Evolutionary conservation across 2,329 filamentous ascomycete genomes (phyloP).

Genomic region (Colletotrichum euphorbiae): DNA sequence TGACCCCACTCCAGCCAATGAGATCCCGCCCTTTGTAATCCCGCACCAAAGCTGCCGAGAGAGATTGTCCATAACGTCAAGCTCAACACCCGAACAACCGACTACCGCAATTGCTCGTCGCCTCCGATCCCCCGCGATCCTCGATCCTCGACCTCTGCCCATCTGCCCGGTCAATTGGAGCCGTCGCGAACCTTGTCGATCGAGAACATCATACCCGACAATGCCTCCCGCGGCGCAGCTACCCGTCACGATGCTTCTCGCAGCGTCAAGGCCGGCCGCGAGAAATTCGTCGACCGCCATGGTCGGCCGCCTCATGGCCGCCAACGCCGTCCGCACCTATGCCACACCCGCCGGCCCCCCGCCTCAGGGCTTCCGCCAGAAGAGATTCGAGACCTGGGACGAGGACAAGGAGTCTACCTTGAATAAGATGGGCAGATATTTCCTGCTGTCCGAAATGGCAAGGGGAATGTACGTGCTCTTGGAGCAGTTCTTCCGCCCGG

Average conservation of each 20-base stretch:
- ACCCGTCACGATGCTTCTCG: slow-evolving; percentile 38
- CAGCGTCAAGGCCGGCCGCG: slow-evolving; percentile 35
- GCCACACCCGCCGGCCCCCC: slow-evolving; percentile 83
- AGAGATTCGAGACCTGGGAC: slow-evolving; percentile 81
- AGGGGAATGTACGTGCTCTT: slow-evolving; percentile 97
- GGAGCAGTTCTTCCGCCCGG: slow-evolving; percentile 98
- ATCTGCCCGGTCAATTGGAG: slow-evolving; percentile 37
- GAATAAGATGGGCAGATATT: slow-evolving; percentile 91
- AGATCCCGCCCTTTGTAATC: slow-evolving; percentile 42
- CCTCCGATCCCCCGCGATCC: slow-evolving; percentile 15
- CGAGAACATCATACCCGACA: slow-evolving; percentile 26
- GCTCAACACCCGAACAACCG: slow-evolving; percentile 32
- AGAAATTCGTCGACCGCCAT: slow-evolving; percentile 31
- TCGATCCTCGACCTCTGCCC: slow-evolving; percentile 21
- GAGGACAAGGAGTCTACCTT: slow-evolving; percentile 80
- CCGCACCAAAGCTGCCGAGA: slow-evolving; percentile 41
- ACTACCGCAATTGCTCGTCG: slow-evolving; percentile 8
- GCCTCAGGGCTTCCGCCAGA: slow-evolving; percentile 83
- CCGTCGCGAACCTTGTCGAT: slow-evolving; percentile 28
- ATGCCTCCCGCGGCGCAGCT: slow-evolving; percentile 40
- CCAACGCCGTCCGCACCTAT: slow-evolving; percentile 51
- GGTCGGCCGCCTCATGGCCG: slow-evolving; percentile 37
- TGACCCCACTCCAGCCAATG: slow-evolving; percentile 35
- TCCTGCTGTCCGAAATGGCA: slow-evolving; percentile 94
- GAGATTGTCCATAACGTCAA: slow-evolving; percentile 38